Base-by-base conservation (phyloP, 139 green algal species). In the Trebouxia sp. region DNA sequence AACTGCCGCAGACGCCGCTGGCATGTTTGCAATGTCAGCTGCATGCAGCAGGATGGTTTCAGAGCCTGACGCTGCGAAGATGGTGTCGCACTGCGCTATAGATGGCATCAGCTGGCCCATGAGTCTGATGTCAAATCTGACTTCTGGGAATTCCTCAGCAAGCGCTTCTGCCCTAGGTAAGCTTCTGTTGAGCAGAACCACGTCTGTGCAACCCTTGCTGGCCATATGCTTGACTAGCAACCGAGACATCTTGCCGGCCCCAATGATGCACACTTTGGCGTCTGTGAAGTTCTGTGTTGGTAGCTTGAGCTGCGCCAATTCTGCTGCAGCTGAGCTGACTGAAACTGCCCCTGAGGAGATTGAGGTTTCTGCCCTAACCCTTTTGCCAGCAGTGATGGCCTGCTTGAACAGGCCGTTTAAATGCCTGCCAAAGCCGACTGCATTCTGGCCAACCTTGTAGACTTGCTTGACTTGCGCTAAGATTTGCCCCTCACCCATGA, bases 401-500 rank as follows among this genome's bases (percentile, higher is more conserved):
- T 79, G 72, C 93, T 98, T 98, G 93, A 99, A 99, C 17, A 99
- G 90, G 30, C 94, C 96, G 79, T 97, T 99, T 39, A 99, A 88
- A 85, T 99, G 95, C 32, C 97, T 92, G 0, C 97, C 97, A 84
- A 99, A 99, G 62, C 96, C 97, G 9, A 86, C 80, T 32, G 82
- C 86, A 76, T 91, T 92, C 89, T 98, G 94, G 10, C 96, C 97
- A 6, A 98, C 94, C 85, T 97, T 95, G 89, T 97, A 95, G 37
- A 98, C 94, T 83, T 96, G 89, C 85, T 94, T 95, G 26, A 99
- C 96, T 88, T 99, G 97, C 17, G 97, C 95, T 51, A 99, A 87
- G 79, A 99, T 99, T 85, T 99, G 97, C 26, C 97, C 97, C 89
- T 99, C 97, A 26, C 97, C 97, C 92, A 99, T 96, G 3, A 99